Conservation (phyloP, 768 basidiomycete genomes). For the Trametopsis cervina region DNA sequence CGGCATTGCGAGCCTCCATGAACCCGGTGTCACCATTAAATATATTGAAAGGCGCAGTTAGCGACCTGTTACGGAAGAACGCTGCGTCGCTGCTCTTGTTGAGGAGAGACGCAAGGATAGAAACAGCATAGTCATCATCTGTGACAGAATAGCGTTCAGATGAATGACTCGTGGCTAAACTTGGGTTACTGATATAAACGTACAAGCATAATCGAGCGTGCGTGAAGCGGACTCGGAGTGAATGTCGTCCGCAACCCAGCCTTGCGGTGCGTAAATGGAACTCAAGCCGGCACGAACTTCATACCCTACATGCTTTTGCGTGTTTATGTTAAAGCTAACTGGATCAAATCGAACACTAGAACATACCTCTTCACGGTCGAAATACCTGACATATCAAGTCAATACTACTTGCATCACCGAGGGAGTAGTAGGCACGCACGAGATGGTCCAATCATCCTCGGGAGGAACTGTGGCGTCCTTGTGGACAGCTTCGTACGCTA, state of each 20-base stretch:
- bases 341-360: slow-evolving; percentile 11
- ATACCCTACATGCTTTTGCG: slow-evolving; percentile 56
- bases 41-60: slow-evolving; percentile 50
- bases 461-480: slow-evolving; percentile 67
- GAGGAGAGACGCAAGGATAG: slow-evolving; percentile 50
- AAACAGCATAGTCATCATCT: slow-evolving; percentile 78
- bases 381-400: too few species aligned
- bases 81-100: slow-evolving; percentile 41
- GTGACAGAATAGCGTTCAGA: background rate
- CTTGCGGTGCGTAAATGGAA: slow-evolving; percentile 56
- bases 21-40: slow-evolving; percentile 69
- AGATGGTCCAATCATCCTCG: slow-evolving; percentile 40
- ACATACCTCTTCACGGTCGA: slow-evolving; percentile 69
- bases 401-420: slow-evolving; percentile 7
- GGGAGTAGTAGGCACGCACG: slow-evolving; percentile 29
- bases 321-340: background rate
- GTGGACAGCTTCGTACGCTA: slow-evolving; percentile 67
- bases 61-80: slow-evolving; percentile 50
- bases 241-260: slow-evolving; percentile 74
- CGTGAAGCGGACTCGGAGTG: slow-evolving; percentile 77
- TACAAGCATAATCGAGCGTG: slow-evolving; percentile 75
- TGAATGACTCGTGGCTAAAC: background rate
- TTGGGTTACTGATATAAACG: slow-evolving; percentile 14
- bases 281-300: slow-evolving; percentile 77
- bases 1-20: slow-evolving; percentile 71